Evolutionary conservation across 768 basidiomycete genomes (phyloP), one percentile per base, ranked within the genome.

Genomic region (Hortiboletus campestris): DNA sequence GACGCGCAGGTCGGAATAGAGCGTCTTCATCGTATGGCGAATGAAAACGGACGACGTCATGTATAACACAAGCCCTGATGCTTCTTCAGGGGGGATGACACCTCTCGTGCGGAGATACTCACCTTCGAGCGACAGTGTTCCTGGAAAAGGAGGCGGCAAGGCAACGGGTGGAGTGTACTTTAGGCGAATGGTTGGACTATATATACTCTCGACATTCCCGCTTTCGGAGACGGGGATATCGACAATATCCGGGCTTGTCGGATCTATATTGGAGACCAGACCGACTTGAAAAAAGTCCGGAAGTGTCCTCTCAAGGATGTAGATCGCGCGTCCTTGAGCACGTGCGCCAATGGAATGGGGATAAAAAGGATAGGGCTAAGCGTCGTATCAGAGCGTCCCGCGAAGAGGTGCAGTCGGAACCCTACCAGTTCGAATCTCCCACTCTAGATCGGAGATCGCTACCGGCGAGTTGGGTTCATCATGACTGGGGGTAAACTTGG

Each of bases 401-500:
- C 17, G 25, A 32, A 43, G 16, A 40, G 57, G 36, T 51, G 46
- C 52, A 40, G 54, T 25, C 45, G 46, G 35, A 47, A 42, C 62
- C 72, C 36, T 55, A 86, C 89, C 88, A 63, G 87, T 88, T 25
- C 87, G 83, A 47, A 90, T 78, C 64, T 89, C 83, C 89, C 89
- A 91, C 62, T 91, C 89, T 8, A 77, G 75, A 67, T 91, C 89
- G 1, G 86, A 80, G 9, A 90, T 46, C 38, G 64, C 63, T 13
- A 49, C 42, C 4, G 57, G 58, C 12, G 51, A 35, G 7, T 55
- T 25, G 6, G 63, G 60, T 16, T 57, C 49, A 14, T 45, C 20
- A 25, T 57, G 46, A 55, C 61, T 64, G 36, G 67, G 57, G 17
- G 64, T 58, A 32, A 71, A 67, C 67, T 56, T 68, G 29, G 59